Evolutionary conservation across 2,329 filamentous ascomycete genomes (phyloP).

Genomic region (Fulvia fulva): DNA sequence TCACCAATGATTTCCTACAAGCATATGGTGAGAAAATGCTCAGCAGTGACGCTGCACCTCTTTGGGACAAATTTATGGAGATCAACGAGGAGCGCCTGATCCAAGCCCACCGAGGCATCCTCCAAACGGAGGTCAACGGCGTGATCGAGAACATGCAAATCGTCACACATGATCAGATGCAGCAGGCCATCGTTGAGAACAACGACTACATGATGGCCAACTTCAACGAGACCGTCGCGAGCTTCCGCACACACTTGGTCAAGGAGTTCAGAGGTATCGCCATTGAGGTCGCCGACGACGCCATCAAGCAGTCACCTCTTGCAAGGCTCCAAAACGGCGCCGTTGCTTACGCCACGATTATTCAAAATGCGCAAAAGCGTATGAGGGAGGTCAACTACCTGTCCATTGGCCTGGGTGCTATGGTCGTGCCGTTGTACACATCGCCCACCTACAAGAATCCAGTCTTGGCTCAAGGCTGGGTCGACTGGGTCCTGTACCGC

Average conservation of each 20-base stretch:
- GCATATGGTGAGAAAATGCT: slow-evolving; percentile 51
- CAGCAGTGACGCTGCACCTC: slow-evolving; percentile 46
- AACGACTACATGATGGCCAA: slow-evolving; percentile 12
- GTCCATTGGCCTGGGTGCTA: slow-evolving; percentile 59
- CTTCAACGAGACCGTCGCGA: slow-evolving; percentile 9
- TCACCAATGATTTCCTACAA: slow-evolving; percentile 62
- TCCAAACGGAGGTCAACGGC: slow-evolving; percentile 12
- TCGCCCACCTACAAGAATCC: slow-evolving; percentile 46
- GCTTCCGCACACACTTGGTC: slow-evolving; percentile 1
- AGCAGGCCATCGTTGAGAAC: slow-evolving; percentile 3
- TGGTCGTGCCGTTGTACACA: slow-evolving; percentile 56
- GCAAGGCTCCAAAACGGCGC: slow-evolving; percentile 21
- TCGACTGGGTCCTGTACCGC: neutral
- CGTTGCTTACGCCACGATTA: slow-evolving; percentile 30
- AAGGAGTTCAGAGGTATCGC: neutral
- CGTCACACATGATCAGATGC: slow-evolving; percentile 18
- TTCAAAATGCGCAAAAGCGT: slow-evolving; percentile 26
- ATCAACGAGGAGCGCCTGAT: slow-evolving; percentile 38
- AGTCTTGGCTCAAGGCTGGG: slow-evolving; percentile 26
- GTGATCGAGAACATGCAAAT: slow-evolving; percentile 13
- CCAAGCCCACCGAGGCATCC: slow-evolving; percentile 35
- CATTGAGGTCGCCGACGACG: slow-evolving; percentile 1
- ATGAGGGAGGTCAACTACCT: slow-evolving; percentile 67
- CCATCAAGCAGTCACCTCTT: slow-evolving; percentile 9
- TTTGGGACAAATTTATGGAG: slow-evolving; percentile 29